Conservation (phyloP, 2,329 filamentous ascomycete genomes). For the Zalaria obscura region DNA sequence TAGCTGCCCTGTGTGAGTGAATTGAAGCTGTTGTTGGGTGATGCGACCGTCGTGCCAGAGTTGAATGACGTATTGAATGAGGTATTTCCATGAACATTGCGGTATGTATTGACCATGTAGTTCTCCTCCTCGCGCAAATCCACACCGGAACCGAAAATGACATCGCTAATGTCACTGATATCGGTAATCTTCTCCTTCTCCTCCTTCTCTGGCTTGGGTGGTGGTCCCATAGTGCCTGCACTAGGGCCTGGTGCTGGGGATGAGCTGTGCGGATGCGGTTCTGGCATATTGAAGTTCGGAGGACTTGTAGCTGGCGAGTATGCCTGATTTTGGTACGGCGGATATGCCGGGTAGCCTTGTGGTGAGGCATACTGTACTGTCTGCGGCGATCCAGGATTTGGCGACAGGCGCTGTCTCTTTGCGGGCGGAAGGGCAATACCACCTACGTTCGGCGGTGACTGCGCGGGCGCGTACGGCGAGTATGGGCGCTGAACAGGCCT, state of each 20-base stretch:
- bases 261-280: constrained; percentile 20
- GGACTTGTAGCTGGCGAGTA: constrained; percentile 6
- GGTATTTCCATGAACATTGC: constrained; percentile 6
- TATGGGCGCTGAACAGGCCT: constrained; percentile 10
- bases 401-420: constrained; percentile 60
- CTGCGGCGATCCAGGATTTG: constrained; percentile 45
- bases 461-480: constrained; percentile 37
- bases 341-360: constrained; percentile 2
- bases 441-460: constrained; percentile 42
- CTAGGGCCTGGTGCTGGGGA: constrained; percentile 12
- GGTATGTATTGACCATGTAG: constrained; percentile 54
- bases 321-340: constrained; percentile 4
- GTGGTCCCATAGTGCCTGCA: constrained; percentile 44
- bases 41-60: constrained; percentile 16
- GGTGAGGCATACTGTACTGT: constrained; percentile 12
- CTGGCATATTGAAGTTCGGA: constrained; percentile 42
- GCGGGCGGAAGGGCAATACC: constrained; percentile 49
- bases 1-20: constrained; percentile 25
- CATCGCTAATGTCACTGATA: constrained; percentile 67
- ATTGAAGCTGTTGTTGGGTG: constrained; percentile 32
- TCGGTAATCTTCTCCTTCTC: constrained; percentile 44
- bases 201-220: constrained; percentile 41
- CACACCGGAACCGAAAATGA: constrained; percentile 71
- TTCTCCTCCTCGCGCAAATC: constrained; percentile 80
- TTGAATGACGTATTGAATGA: constrained; percentile 15